phyloP scores from a whole-genome alignment of 257 asterid genomes.

The Cordia subcordata region DNA sequence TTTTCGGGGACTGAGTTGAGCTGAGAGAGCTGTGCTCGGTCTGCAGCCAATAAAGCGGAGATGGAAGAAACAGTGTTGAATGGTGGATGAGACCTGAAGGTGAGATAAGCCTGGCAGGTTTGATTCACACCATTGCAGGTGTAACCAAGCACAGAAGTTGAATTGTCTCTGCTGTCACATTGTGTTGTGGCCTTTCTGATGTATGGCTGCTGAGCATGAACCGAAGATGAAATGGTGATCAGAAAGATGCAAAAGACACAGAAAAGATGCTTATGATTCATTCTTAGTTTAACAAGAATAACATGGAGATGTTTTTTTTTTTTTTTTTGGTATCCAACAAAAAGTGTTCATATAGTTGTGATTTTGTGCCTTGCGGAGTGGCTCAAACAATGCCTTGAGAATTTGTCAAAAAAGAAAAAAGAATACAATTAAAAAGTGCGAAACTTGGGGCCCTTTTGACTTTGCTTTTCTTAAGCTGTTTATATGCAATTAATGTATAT shows the following conservation, averaged over 20 bases:
- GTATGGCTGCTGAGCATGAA: conserved; percentile 70
- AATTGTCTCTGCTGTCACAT: conserved; percentile 26
- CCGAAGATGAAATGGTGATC: conserved; percentile 21
- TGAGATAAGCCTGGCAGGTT: conserved; percentile 65
- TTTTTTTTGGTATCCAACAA: too few species aligned
- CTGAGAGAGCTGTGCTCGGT: conserved; percentile 42
- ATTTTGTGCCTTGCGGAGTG: too few species aligned
- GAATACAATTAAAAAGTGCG: too few species aligned
- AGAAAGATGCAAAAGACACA: conserved; percentile 25
- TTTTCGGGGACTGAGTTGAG: conserved; percentile 49
- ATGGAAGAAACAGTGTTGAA: conserved; percentile 47
- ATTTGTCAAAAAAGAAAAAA: too few species aligned
- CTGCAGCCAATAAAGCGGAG: conserved; percentile 42
- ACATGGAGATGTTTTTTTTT: too few species aligned
- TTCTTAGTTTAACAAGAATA: conserved; percentile 5
- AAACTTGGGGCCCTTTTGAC: too few species aligned
- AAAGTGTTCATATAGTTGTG: too few species aligned
- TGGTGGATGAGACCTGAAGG: conserved; percentile 64
- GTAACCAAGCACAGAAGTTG: conserved; percentile 66
- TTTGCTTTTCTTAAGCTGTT: too few species aligned
- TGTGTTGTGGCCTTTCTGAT: conserved; percentile 14
- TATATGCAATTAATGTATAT: too few species aligned
- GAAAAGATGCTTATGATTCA: conserved; percentile 23
- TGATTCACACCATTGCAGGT: conserved; percentile 56
- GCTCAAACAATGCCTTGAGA: too few species aligned